Conservation (phyloP, 345 rosid species). For the Gossypium bickii region DNA sequence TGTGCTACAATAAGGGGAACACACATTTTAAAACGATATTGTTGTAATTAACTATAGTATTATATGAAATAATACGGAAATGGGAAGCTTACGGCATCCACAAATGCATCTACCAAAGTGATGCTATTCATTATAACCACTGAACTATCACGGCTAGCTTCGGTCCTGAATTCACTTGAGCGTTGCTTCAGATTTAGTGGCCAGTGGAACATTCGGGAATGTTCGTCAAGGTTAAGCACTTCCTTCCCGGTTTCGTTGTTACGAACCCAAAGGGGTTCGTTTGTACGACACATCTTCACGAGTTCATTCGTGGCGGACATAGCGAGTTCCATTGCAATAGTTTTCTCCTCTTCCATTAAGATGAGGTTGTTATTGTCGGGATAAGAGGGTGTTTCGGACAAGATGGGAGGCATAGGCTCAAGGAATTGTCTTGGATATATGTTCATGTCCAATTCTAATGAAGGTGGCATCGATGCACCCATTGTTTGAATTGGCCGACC, state of each 20-base stretch:
- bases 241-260: slow-evolving; percentile 34
- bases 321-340: slow-evolving; percentile 64
- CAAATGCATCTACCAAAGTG: slow-evolving; percentile 70
- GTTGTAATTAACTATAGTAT: neutral
- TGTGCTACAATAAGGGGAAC: slow-evolving; percentile 38
- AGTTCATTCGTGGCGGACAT: slow-evolving; percentile 65
- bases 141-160: slow-evolving; percentile 66
- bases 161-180: slow-evolving; percentile 43
- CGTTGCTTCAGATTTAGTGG: slow-evolving; percentile 41
- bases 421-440: slow-evolving; percentile 7
- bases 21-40: neutral
- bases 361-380: slow-evolving; percentile 30
- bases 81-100: slow-evolving; percentile 59
- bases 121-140: slow-evolving; percentile 91
- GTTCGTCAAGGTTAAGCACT: slow-evolving; percentile 59
- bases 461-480: slow-evolving; percentile 38
- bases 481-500: slow-evolving; percentile 49
- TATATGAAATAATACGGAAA: neutral
- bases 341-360: slow-evolving; percentile 64
- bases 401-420: slow-evolving; percentile 40
- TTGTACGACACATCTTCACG: slow-evolving; percentile 50
- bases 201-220: slow-evolving; percentile 63
- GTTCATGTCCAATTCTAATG: slow-evolving; percentile 76
- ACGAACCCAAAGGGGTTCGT: slow-evolving; percentile 69
- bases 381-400: slow-evolving; percentile 35